A percentile compares a stretch with the other conserved stretches of the same genome.
Conservation (phyloP, 2,329 filamentous ascomycete species). For the Lasiodiplodia gonubiensis region DNA sequence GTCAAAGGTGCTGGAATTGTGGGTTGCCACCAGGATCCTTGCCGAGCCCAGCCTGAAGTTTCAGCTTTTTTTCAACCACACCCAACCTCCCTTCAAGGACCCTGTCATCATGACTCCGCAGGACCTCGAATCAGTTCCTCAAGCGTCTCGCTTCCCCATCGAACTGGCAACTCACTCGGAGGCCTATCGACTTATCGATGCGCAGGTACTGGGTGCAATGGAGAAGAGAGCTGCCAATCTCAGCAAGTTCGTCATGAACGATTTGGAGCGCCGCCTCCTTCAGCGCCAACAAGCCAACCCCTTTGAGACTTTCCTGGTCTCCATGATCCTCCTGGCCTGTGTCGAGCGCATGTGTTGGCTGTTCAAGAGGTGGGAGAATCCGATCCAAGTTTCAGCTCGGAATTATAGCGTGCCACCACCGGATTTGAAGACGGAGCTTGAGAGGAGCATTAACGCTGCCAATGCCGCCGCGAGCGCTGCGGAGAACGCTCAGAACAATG, state of each 20-base stretch:
- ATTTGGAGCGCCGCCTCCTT: slow-evolving; percentile 64
- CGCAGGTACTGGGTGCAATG: slow-evolving; percentile 60
- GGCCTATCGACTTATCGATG: slow-evolving; percentile 57
- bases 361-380: slow-evolving; percentile 59
- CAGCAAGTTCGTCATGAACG: slow-evolving; percentile 62
- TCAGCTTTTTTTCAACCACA: slow-evolving; percentile 56
- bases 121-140: slow-evolving; percentile 19
- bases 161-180: slow-evolving; percentile 42
- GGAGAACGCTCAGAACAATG: neutral
- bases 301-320: slow-evolving; percentile 65
- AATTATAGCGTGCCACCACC: slow-evolving; percentile 33
- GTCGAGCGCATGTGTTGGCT: slow-evolving; percentile 66
- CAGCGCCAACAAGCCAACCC: slow-evolving; percentile 62
- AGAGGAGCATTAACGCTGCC: slow-evolving; percentile 20
- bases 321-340: slow-evolving; percentile 63
- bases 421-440: slow-evolving; percentile 18
- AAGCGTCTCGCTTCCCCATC: slow-evolving; percentile 22
- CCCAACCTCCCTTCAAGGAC: slow-evolving; percentile 40
- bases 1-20: slow-evolving; percentile 60
- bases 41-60: slow-evolving; percentile 56
- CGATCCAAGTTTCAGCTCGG: neutral
- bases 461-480: slow-evolving; percentile 14
- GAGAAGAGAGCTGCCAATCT: slow-evolving; percentile 61
- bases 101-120: slow-evolving; percentile 37
- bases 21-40: slow-evolving; percentile 62